A percentile compares a stretch with the other conserved stretches of the same genome.
Conservation (phyloP, 2,329 filamentous ascomycete genomes). For the Neocucurbitaria cava region DNA sequence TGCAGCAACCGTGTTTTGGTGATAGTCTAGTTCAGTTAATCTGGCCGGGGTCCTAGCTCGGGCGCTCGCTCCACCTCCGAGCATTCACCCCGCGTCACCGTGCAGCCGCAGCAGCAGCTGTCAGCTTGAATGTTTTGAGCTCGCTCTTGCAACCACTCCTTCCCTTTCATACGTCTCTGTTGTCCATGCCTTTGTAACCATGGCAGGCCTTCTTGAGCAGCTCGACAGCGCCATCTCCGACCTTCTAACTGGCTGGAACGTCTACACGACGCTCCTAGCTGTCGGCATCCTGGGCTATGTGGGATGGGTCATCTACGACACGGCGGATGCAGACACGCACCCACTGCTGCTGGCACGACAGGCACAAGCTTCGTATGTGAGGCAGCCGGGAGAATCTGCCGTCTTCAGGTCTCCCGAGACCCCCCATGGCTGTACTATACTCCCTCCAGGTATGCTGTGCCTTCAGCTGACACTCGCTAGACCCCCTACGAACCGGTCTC, state of each 20-base stretch:
- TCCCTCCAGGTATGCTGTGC: not conserved
- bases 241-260: slow-evolving; percentile 80
- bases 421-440: slow-evolving; percentile 72
- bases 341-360: slow-evolving; percentile 90
- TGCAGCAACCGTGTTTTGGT: slow-evolving; percentile 1
- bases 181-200: slow-evolving; percentile 25
- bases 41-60: not conserved
- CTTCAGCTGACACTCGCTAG: slow-evolving; percentile 32
- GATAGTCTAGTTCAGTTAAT: not conserved
- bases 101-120: no score
- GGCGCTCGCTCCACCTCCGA: not conserved
- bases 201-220: slow-evolving; percentile 63
- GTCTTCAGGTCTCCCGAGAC: slow-evolving; percentile 83
- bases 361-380: slow-evolving; percentile 76
- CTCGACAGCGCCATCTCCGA: slow-evolving; percentile 75
- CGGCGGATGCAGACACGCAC: slow-evolving; percentile 86
- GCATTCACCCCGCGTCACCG: slow-evolving; percentile 13
- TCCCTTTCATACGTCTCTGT: not conserved
- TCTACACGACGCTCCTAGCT: slow-evolving; percentile 76
- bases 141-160: not conserved
- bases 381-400: slow-evolving; percentile 84
- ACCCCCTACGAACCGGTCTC: slow-evolving; percentile 48
- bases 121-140: slow-evolving; percentile 1
- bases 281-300: slow-evolving; percentile 71
- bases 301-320: slow-evolving; percentile 73